These are phyloP conservation scores for Colletotrichum liaoningense DNA, from an alignment of 2,329 filamentous ascomycete genomes.

Conservation along the genomic window DNA sequence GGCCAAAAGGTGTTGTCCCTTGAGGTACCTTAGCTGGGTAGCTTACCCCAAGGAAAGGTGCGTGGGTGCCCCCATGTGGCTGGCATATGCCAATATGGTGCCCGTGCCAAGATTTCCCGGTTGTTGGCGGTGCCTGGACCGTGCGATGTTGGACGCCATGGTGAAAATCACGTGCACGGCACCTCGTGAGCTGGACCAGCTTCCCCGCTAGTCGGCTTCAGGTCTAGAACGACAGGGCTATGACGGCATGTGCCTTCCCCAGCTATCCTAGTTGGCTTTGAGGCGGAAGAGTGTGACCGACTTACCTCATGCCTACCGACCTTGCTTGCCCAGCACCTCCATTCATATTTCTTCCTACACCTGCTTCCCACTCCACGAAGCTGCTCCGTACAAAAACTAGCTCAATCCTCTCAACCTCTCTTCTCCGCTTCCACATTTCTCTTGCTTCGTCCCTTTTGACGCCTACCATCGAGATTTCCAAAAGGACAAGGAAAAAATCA, in stretches of 20 bases:
- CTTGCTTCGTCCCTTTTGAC: not conserved
- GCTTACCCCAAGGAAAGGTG: too few relatives aligned
- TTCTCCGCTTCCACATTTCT: not conserved
- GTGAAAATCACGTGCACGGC: slow-evolving; percentile 13
- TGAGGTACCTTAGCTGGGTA: too few relatives aligned
- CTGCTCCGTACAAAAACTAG: slow-evolving; percentile 14
- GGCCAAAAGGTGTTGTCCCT: too few relatives aligned
- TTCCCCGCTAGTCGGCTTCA: slow-evolving; percentile 19
- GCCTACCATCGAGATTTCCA: not conserved
- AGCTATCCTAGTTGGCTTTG: slow-evolving; percentile 31
- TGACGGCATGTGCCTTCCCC: slow-evolving; percentile 35
- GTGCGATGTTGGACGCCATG: not conserved
- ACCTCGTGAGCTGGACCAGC: not conserved
- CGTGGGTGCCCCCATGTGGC: too few relatives aligned
- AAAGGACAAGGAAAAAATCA: not conserved
- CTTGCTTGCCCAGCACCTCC: not conserved
- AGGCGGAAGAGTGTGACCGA: slow-evolving; percentile 22
- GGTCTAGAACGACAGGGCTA: slow-evolving; percentile 31
- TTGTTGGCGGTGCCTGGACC: not conserved
- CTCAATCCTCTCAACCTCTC: slow-evolving; percentile 10
- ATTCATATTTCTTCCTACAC: slow-evolving; percentile 1
- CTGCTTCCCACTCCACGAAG: slow-evolving; percentile 9
- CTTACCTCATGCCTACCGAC: slow-evolving; percentile 5
- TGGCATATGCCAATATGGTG: too few relatives aligned
- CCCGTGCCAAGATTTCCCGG: not conserved